Evolutionary conservation across 2,329 filamentous ascomycete genomes (phyloP).

Genomic region (Xylariaceae sp.): DNA sequence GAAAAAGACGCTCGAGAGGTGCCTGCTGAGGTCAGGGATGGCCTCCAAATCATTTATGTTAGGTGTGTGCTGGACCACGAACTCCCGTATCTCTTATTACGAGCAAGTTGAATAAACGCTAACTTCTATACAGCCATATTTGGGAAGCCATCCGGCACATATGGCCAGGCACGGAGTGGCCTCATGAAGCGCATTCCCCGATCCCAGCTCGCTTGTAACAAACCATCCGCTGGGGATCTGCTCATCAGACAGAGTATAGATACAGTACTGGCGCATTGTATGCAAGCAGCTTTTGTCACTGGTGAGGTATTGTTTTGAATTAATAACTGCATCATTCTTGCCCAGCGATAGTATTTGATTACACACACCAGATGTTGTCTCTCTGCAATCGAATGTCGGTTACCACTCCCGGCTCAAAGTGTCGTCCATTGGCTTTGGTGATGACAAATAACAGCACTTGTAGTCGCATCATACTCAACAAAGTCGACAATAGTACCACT

Average conservation of each 20-base stretch:
- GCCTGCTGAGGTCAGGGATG: slow-evolving; percentile 83
- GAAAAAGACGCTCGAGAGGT: slow-evolving; percentile 89
- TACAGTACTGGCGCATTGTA: slow-evolving; percentile 7
- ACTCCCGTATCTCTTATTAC: too few species aligned
- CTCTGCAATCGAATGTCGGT: too few species aligned
- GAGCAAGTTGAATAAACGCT: slow-evolving; percentile 12
- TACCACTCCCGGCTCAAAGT: too few species aligned
- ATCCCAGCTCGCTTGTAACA: slow-evolving; percentile 76
- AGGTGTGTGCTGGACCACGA: slow-evolving; percentile 54
- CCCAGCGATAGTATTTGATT: background rate
- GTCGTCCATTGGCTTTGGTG: too few species aligned
- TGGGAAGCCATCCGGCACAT: slow-evolving; percentile 90
- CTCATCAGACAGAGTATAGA: too few species aligned
- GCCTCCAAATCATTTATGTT: slow-evolving; percentile 85
- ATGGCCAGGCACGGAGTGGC: slow-evolving; percentile 89
- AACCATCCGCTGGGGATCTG: background rate
- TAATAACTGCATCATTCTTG: background rate
- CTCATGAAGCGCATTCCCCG: slow-evolving; percentile 62
- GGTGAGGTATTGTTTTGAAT: too few species aligned
- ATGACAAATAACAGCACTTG: too few species aligned
- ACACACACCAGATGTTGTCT: too few species aligned
- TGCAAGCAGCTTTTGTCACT: background rate
- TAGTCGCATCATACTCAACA: too few species aligned
- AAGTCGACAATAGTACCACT: too few species aligned
- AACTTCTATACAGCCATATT: slow-evolving; percentile 62